Percentiles rank a stretch among this genome's conserved stretches.
Conservation (phyloP, 2,329 filamentous ascomycete species). For the Trichoderma aggressivum region DNA sequence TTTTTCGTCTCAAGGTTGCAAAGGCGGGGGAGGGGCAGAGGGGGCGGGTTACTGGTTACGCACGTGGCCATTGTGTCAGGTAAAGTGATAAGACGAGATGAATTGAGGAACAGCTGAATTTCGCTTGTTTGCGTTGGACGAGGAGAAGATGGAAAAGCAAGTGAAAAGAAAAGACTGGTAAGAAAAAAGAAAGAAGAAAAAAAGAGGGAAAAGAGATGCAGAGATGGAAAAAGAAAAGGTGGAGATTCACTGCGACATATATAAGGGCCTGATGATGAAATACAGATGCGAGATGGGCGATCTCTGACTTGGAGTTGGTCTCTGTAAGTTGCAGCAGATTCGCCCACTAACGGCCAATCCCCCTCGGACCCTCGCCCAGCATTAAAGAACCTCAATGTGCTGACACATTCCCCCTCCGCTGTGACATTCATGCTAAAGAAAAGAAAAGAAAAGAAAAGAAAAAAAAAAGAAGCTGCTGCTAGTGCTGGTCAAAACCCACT, state of each 20-base stretch:
- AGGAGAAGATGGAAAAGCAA: neutral
- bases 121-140: neutral
- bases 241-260: neutral
- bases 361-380: slow-evolving; percentile 5
- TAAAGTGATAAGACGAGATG: neutral
- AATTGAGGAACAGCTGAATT: neutral
- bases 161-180: neutral
- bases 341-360: neutral
- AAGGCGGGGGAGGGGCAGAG: neutral
- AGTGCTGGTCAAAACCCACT: neutral
- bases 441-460: neutral
- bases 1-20: neutral
- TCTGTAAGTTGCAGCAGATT: neutral
- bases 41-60: slow-evolving; percentile 6
- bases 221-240: neutral
- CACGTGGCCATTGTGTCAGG: slow-evolving; percentile 26
- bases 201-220: neutral
- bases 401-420: neutral
- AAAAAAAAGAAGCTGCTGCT: neutral
- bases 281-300: neutral
- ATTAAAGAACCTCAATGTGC: neutral
- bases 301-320: neutral
- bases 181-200: too few relatives aligned
- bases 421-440: neutral
- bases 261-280: neutral